Evolutionary conservation across 2,329 filamentous ascomycete species (phyloP).

Genomic region (Lithohypha guttulata): DNA sequence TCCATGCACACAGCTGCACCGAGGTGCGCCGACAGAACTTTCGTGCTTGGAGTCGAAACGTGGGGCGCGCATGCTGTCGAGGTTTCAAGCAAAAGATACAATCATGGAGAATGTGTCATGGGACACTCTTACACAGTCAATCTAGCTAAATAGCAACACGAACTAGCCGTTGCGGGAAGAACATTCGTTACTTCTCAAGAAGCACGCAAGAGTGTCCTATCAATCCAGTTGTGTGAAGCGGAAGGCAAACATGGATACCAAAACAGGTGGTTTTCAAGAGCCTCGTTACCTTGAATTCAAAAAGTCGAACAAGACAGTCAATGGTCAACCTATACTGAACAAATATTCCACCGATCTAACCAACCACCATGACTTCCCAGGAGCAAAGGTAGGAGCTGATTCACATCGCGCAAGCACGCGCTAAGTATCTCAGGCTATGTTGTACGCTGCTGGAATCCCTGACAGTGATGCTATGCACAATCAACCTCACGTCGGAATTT

Average conservation of each 20-base stretch:
- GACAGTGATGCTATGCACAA: conserved; percentile 77
- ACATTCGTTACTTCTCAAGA: too few species aligned
- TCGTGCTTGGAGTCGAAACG: too few species aligned
- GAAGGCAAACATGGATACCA: conserved; percentile 14
- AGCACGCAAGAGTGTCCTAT: too few species aligned
- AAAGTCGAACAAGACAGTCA: conserved; percentile 41
- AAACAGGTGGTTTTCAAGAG: conserved; percentile 18
- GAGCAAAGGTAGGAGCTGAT: conserved; percentile 57
- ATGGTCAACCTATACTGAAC: conserved; percentile 62
- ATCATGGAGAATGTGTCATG: too few species aligned
- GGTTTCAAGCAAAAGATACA: too few species aligned
- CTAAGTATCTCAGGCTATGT: conserved; percentile 61
- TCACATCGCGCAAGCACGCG: not conserved
- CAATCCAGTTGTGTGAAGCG: too few species aligned
- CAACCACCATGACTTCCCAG: conserved; percentile 77
- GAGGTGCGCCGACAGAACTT: too few species aligned
- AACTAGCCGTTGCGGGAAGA: too few species aligned
- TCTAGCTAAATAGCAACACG: too few species aligned
- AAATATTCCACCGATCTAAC: conserved; percentile 77
- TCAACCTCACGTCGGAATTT: conserved; percentile 79
- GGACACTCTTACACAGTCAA: too few species aligned
- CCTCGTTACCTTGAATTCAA: conserved; percentile 48
- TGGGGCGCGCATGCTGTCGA: too few species aligned
- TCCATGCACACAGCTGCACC: too few species aligned
- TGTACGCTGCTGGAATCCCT: conserved; percentile 85